Conservation (phyloP, 331 rosid genomes). For the Quercus tomentella region DNA sequence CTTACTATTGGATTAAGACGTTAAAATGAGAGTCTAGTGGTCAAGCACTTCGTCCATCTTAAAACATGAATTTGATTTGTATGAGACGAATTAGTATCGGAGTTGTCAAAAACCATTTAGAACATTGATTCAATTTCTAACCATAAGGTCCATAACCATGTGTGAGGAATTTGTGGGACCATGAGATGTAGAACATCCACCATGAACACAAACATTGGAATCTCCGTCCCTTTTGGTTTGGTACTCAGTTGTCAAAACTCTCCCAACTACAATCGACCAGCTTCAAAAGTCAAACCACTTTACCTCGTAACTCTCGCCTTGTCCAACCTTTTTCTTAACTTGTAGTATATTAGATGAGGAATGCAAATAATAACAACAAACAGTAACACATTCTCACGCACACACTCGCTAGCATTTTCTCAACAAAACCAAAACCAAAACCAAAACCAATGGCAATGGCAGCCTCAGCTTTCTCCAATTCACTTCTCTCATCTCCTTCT, state of each 20-base stretch:
- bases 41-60: rapidly evolving
- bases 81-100: rapidly evolving
- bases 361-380: no score
- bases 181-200: no score
- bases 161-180: no score
- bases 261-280: neutral
- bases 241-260: neutral
- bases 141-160: no score
- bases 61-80: rapidly evolving
- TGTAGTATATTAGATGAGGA: no score
- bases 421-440: no score
- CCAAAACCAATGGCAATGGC: constrained; percentile 5
- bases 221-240: neutral
- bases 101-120: no score
- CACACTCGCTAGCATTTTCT: neutral
- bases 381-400: neutral
- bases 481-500: constrained; percentile 23
- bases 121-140: no score
- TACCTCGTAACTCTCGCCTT: neutral
- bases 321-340: no score
- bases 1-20: rapidly evolving
- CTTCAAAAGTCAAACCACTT: neutral
- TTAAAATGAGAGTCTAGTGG: rapidly evolving
- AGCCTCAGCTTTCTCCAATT: constrained; percentile 32
- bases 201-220: neutral